Conservation (phyloP, 208 protist species). For the Acanthamoeba lenticulata region DNA sequence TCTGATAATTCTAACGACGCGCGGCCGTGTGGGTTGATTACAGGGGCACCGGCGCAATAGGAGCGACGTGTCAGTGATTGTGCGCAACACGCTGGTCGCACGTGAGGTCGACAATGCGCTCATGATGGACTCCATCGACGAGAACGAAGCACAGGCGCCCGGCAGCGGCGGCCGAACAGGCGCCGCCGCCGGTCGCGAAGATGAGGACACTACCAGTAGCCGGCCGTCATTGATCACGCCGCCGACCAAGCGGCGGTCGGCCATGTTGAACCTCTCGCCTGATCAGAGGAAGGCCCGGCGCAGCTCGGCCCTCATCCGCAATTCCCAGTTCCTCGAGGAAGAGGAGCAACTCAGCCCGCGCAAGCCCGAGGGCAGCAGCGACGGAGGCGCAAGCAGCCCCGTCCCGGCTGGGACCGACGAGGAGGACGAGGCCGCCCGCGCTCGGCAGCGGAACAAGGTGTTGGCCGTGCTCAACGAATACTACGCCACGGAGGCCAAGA, state of each 20-base stretch:
- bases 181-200: no score
- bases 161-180: background rate
- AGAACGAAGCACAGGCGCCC: background rate
- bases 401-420: background rate
- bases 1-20: background rate
- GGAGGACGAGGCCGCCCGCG: background rate
- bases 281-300: background rate
- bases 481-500: constrained; percentile 11
- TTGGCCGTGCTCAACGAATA: constrained; percentile 16
- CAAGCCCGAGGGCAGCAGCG: background rate
- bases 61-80: constrained; percentile 6
- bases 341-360: background rate
- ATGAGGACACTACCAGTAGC: background rate
- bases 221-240: background rate
- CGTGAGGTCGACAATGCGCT: background rate
- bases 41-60: constrained; percentile 17
- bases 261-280: background rate
- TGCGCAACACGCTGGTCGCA: background rate
- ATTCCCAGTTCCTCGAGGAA: background rate
- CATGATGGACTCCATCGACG: background rate
- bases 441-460: background rate
- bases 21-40: background rate
- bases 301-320: background rate
- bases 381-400: no score
- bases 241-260: background rate